Base-by-base conservation (phyloP, 2,329 filamentous ascomycete genomes). In the Bipolaris gigantea region DNA sequence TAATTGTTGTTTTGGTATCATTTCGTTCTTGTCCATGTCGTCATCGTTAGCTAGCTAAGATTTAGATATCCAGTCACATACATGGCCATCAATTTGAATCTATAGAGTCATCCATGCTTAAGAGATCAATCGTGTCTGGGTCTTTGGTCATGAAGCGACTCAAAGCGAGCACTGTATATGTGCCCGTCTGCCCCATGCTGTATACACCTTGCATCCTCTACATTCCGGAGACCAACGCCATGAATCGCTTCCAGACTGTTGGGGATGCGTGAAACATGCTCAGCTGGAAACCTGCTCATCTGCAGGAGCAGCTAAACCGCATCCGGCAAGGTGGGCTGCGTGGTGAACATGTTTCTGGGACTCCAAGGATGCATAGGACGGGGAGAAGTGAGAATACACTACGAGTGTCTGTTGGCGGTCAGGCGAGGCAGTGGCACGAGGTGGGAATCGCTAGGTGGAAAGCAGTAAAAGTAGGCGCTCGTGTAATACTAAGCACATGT, bases 211-310 rank as follows among this genome's bases (percentile, higher is more conserved):
- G 36, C 36, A 15, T 39, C 19, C 18, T 25, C 19, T 11, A 11
- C 13, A 11, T 30, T 13, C 10, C 2, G 10, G 27, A 11, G 2
- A 9, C 3, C 38, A 13, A 5, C 16, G 2, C 35, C 8, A 38
- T 19, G 9, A 6, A 19, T 25, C n/a, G 13, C 48, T 34, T 42
- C 48, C 45, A 43, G 35, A 40, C 10, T 5, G 10, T 19, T 35
- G 27, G 42, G 21, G 10, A 53, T 54, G 55, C 60, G 48, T 56
- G 23, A 45, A 65, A 61, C 43, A 45, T 53, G 62, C 64, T 62
- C 62, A 66, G 11, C 27, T 30, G 62, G 60, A 42, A 52, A 60
- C 48, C 61, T 62, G 60, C 50, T 56, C 51, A 49, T 51, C 45
- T 33, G 53, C 51, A 19, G 46, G 9, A 33, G 27, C 50, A 25